These are phyloP conservation scores for Epichloe sibirici DNA, from an alignment of 2,329 filamentous ascomycete genomes.

Conservation along the genomic window DNA sequence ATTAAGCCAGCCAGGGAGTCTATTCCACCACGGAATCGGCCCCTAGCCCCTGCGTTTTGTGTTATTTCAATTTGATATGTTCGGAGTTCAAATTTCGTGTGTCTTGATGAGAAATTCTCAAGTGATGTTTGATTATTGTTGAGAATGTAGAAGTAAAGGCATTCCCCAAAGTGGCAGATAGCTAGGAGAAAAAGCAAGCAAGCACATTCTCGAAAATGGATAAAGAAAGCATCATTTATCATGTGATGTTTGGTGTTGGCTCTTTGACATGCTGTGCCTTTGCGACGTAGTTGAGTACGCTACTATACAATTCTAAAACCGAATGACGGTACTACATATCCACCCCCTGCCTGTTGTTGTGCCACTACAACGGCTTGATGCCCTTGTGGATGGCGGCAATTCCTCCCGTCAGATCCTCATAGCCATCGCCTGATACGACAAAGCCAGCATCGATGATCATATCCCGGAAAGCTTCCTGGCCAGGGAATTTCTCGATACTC, in stretches of 20 bases:
- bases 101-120: not conserved
- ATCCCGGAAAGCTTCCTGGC: conserved; percentile 67
- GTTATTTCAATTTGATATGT: conserved; percentile 18
- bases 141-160: not conserved
- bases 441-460: conserved; percentile 85
- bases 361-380: conserved; percentile 55
- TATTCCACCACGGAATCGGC: conserved; percentile 16
- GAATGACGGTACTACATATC: not conserved
- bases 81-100: conserved; percentile 17
- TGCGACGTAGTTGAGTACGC: conserved; percentile 1
- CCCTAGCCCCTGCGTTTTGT: conserved; percentile 1
- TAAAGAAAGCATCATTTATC: not conserved
- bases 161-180: not conserved
- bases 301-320: not conserved
- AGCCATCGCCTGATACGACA: conserved; percentile 66
- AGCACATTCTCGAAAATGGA: too few species aligned
- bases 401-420: conserved; percentile 82
- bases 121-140: not conserved
- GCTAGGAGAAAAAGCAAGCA: not conserved
- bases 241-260: conserved; percentile 12
- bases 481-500: conserved; percentile 89
- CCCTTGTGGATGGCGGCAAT: conserved; percentile 96
- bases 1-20: conserved; percentile 16
- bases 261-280: conserved; percentile 3
- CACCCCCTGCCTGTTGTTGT: not conserved